Percentiles rank a stretch among this genome's conserved stretches.
phyloP scores from a whole-genome alignment of 2,329 filamentous ascomycete genomes.

The Diplodia sapinea region DNA sequence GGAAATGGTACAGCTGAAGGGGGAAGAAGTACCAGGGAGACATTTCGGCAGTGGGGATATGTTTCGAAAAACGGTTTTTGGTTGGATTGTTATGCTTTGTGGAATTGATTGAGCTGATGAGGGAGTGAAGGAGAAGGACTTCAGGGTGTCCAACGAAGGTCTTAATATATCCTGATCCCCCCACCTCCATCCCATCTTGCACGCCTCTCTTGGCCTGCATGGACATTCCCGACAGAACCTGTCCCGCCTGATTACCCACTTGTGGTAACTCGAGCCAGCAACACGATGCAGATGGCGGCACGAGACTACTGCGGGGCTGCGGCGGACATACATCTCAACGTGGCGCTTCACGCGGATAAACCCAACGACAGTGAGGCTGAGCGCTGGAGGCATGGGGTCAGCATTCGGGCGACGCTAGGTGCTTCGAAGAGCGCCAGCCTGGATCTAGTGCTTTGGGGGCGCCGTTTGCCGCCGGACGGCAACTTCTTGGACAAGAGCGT shows the following conservation, averaged over 20 bases:
- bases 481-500: background rate
- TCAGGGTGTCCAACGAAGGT: background rate
- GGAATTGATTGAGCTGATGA: conserved; percentile 21
- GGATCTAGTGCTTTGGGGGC: background rate
- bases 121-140: background rate
- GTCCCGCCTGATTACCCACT: background rate
- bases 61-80: conserved; percentile 9
- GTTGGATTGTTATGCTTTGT: background rate
- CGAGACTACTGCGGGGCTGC: conserved; percentile 24
- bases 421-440: background rate
- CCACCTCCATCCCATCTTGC: conserved; percentile 3
- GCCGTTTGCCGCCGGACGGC: background rate
- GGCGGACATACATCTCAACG: background rate
- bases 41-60: conserved; percentile 30
- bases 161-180: conserved; percentile 32
- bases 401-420: background rate
- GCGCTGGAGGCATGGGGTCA: background rate
- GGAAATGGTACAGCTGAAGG: background rate
- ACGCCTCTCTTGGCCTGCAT: background rate
- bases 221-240: background rate
- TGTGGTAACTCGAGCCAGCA: conserved; percentile 11
- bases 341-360: conserved; percentile 28
- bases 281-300: conserved; percentile 13
- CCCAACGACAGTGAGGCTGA: background rate
- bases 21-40: conserved; percentile 33